These are phyloP conservation scores for Metschnikowia gelsemii DNA, from an alignment of 805 yeast genomes.

Conservation along the genomic window DNA sequence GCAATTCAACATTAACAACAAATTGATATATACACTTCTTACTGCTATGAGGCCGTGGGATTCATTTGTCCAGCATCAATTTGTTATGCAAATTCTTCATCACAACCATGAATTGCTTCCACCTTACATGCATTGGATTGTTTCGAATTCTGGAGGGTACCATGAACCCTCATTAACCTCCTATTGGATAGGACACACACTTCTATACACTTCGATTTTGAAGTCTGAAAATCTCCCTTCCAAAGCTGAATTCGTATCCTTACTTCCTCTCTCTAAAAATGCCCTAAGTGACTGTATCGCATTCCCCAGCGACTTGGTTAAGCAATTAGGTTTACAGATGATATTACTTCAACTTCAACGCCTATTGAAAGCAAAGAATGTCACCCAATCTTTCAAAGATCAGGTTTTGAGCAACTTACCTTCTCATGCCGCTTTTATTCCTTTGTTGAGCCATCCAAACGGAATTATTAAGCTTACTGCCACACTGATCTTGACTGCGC, in stretches of 20 bases:
- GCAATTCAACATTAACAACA: slow-evolving; percentile 63
- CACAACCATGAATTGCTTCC: slow-evolving; percentile 69
- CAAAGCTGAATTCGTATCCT: slow-evolving; percentile 55
- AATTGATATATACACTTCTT: slow-evolving; percentile 59
- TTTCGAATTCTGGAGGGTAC: slow-evolving; percentile 57
- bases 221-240: slow-evolving; percentile 51
- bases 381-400: slow-evolving; percentile 29
- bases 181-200: slow-evolving; percentile 77
- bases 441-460: slow-evolving; percentile 43
- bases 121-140: slow-evolving; percentile 60
- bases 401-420: slow-evolving; percentile 44
- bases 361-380: slow-evolving; percentile 23
- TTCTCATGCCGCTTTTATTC: slow-evolving; percentile 34
- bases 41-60: slow-evolving; percentile 80
- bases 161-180: slow-evolving; percentile 79
- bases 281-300: slow-evolving; percentile 58
- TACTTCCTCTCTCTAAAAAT: slow-evolving; percentile 59
- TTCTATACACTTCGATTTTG: slow-evolving; percentile 60
- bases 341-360: slow-evolving; percentile 55
- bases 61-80: slow-evolving; percentile 58
- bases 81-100: slow-evolving; percentile 50
- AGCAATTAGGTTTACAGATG: slow-evolving; percentile 63
- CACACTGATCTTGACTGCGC: slow-evolving; percentile 44
- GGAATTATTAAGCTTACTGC: slow-evolving; percentile 49
- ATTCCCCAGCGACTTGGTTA: slow-evolving; percentile 48